A percentile compares a stretch with the other conserved stretches of the same genome.
Conservation (phyloP, 352 stramenopile genomes). For the Phytophthora brassicae region DNA sequence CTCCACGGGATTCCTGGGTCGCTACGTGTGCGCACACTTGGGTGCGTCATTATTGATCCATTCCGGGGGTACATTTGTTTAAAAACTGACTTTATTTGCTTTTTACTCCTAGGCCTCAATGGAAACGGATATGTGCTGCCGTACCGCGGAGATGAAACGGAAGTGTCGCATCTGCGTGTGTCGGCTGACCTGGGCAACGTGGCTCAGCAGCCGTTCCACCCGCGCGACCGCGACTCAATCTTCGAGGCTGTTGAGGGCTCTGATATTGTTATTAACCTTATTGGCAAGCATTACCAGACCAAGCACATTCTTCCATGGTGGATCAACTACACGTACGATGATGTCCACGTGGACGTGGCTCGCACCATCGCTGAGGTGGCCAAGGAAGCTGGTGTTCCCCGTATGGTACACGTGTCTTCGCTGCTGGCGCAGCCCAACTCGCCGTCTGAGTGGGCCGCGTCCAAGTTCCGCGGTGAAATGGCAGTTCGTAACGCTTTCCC, state of each 20-base stretch:
- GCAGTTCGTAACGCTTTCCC: conserved; percentile 93
- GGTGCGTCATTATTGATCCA: conserved; percentile 52
- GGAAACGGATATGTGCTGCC: conserved; percentile 82
- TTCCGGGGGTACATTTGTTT: conserved; percentile 18
- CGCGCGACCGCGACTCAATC: conserved; percentile 93
- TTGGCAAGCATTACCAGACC: conserved; percentile 98
- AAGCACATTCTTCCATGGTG: conserved; percentile 92
- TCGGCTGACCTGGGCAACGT: conserved; percentile 94
- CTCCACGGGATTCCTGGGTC: conserved; percentile 93
- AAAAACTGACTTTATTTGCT: not conserved
- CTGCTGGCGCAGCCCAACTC: conserved; percentile 84
- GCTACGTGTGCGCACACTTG: conserved; percentile 94
- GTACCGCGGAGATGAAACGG: conserved; percentile 94
- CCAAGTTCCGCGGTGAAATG: conserved; percentile 86
- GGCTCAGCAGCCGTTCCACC: conserved; percentile 74
- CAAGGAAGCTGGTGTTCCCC: conserved; percentile 73
- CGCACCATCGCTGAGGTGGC: conserved; percentile 81
- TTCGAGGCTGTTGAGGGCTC: conserved; percentile 88
- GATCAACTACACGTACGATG: conserved; percentile 96
- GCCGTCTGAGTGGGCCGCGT: conserved; percentile 77
- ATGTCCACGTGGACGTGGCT: conserved; percentile 94
- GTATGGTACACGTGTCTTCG: conserved; percentile 84
- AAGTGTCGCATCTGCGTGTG: conserved; percentile 94
- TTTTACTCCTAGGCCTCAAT: conserved; percentile 44
- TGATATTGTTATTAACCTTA: conserved; percentile 97